A percentile compares a stretch with the other conserved stretches of the same genome.
Conservation (phyloP, 805 yeast species). For the Zygosaccharomyces gambellarensis region DNA sequence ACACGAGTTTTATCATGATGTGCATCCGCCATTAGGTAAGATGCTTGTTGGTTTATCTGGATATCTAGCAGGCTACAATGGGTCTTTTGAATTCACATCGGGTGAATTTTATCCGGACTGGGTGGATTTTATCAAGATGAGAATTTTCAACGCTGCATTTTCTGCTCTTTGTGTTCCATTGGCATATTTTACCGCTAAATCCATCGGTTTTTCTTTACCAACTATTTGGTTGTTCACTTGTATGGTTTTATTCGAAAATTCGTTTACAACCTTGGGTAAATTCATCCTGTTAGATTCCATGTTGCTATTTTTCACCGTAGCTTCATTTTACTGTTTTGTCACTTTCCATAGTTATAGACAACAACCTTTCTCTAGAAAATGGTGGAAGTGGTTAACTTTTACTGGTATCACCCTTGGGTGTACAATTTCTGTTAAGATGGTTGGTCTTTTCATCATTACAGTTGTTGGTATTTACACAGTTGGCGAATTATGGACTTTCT, state of each 20-base stretch:
- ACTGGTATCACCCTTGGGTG: slow-evolving; percentile 88
- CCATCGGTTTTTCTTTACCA: slow-evolving; percentile 46
- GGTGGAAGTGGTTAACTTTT: slow-evolving; percentile 91
- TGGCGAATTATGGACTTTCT: slow-evolving; percentile 78
- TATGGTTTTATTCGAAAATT: slow-evolving; percentile 61
- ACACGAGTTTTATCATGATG: slow-evolving; percentile 80
- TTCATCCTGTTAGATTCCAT: slow-evolving; percentile 74
- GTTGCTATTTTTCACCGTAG: slow-evolving; percentile 68
- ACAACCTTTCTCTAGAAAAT: slow-evolving; percentile 58
- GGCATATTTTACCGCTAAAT: slow-evolving; percentile 64
- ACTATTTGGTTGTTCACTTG: slow-evolving; percentile 58
- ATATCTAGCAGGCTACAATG: slow-evolving; percentile 75
- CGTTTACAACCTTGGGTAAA: slow-evolving; percentile 65
- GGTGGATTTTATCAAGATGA: slow-evolving; percentile 58
- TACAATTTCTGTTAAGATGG: slow-evolving; percentile 92
- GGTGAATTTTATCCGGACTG: slow-evolving; percentile 61
- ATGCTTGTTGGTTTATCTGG: slow-evolving; percentile 77
- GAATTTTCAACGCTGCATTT: slow-evolving; percentile 66
- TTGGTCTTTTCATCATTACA: slow-evolving; percentile 85
- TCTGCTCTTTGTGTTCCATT: slow-evolving; percentile 64
- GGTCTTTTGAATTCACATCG: slow-evolving; percentile 67
- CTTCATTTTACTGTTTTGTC: slow-evolving; percentile 58
- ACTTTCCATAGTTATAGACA: slow-evolving; percentile 47
- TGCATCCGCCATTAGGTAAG: slow-evolving; percentile 84
- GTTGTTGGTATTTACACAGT: slow-evolving; percentile 87